These are phyloP conservation scores for Kwoniella sp. DNA, from an alignment of 768 basidiomycete species.

Conservation along the genomic window DNA sequence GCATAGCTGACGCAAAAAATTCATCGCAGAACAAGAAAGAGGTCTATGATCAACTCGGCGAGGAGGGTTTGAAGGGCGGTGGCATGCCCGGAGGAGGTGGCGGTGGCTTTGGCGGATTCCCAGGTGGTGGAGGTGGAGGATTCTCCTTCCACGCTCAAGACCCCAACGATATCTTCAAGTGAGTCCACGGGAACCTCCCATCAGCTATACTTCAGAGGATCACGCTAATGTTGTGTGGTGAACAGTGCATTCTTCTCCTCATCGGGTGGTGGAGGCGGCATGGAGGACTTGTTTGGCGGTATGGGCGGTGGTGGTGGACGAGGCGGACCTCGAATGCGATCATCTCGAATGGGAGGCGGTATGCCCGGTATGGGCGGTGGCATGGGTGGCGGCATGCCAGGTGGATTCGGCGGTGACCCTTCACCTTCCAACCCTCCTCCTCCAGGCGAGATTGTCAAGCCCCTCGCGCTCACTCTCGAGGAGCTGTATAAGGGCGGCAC, in stretches of 20 bases:
- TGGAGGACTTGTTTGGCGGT: conserved; percentile 58
- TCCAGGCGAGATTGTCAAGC: conserved; percentile 67
- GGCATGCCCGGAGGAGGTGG: conserved; percentile 57
- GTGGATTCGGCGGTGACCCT: conserved; percentile 54
- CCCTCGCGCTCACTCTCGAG: conserved; percentile 79
- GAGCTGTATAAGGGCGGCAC: conserved; percentile 82
- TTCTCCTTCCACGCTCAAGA: conserved; percentile 70
- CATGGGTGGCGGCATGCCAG: conserved; percentile 49
- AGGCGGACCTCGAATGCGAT: conserved; percentile 34
- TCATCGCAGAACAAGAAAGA: conserved; percentile 54
- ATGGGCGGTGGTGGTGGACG: conserved; percentile 49
- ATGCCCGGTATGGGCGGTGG: conserved; percentile 43
- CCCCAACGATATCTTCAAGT: conserved; percentile 87
- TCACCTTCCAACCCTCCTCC: conserved; percentile 56
- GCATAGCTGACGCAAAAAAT: background rate
- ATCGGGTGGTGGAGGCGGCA: conserved; percentile 53
- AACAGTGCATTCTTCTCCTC: conserved; percentile 50
- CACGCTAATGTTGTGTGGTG: too few relatives aligned
- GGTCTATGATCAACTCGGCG: conserved; percentile 86
- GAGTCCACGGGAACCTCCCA: conserved; percentile 59
- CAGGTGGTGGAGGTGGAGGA: conserved; percentile 58
- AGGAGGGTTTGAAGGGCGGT: conserved; percentile 83
- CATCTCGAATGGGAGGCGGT: conserved; percentile 53
- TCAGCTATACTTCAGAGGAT: too few relatives aligned
- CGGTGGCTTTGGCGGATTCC: conserved; percentile 57